Evolutionary conservation across 2,329 filamentous ascomycete genomes (phyloP).

Genomic region (Nothophaeocryptopus gaeumannii): DNA sequence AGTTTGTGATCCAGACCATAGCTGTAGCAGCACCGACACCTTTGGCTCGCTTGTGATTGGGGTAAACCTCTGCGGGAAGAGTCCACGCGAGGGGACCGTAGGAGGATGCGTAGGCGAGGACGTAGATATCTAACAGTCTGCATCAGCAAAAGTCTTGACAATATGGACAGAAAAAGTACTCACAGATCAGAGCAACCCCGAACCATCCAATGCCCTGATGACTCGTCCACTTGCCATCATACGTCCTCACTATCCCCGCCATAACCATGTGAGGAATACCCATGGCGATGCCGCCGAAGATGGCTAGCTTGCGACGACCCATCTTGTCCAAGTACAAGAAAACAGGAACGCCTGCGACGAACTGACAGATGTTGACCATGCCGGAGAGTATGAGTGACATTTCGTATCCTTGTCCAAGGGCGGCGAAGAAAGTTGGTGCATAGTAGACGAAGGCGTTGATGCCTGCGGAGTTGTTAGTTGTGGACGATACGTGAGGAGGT

Average conservation of each 20-base stretch:
- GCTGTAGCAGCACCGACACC: slow-evolving; percentile 60
- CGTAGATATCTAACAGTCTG: slow-evolving; percentile 17
- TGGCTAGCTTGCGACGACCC: slow-evolving; percentile 37
- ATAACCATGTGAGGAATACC: slow-evolving; percentile 46
- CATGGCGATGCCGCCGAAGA: slow-evolving; percentile 44
- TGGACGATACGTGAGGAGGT: background rate
- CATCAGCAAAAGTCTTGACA: too few species aligned
- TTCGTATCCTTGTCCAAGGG: slow-evolving; percentile 32
- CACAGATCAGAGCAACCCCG: slow-evolving; percentile 2
- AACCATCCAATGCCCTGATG: slow-evolving; percentile 46
- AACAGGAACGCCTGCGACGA: slow-evolving; percentile 29
- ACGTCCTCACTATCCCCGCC: slow-evolving; percentile 53
- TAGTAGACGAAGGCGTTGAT: slow-evolving; percentile 45
- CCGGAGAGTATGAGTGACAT: slow-evolving; percentile 36
- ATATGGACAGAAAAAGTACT: too few species aligned
- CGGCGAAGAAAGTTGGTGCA: slow-evolving; percentile 41
- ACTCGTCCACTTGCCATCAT: slow-evolving; percentile 39
- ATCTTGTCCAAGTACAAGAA: slow-evolving; percentile 40
- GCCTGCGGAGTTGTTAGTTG: background rate
- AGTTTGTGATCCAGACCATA: slow-evolving; percentile 63
- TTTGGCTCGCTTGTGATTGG: slow-evolving; percentile 57
- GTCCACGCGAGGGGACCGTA: slow-evolving; percentile 38
- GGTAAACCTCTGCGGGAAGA: slow-evolving; percentile 57
- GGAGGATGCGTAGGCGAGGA: slow-evolving; percentile 51
- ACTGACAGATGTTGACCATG: slow-evolving; percentile 39